These are phyloP conservation scores for Penicillium sp. DNA, from an alignment of 2,329 filamentous ascomycete species.

Conservation along the genomic window DNA sequence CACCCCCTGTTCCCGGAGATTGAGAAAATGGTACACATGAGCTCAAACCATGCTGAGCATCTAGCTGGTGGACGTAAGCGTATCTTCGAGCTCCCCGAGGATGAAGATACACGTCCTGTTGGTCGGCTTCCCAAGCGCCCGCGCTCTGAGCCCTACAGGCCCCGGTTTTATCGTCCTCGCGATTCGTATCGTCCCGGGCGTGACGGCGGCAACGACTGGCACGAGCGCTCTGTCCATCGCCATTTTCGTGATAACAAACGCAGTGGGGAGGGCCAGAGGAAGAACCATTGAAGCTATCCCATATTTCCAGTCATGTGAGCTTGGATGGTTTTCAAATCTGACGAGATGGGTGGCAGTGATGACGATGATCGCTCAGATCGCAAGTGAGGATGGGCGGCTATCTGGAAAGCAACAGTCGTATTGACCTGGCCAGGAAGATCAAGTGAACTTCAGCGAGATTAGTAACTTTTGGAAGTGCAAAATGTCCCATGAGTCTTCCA, in stretches of 20 bases:
- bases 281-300: neutral
- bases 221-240: neutral
- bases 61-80: constrained; percentile 36
- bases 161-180: neutral
- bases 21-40: constrained; percentile 27
- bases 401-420: too few species aligned
- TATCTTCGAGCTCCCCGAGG: constrained; percentile 28
- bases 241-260: neutral
- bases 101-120: constrained; percentile 4
- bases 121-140: neutral
- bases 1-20: constrained; percentile 31
- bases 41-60: constrained; percentile 30
- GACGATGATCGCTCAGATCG: too few species aligned
- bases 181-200: neutral
- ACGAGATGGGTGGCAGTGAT: too few species aligned
- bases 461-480: too few species aligned
- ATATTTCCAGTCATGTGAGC: too few species aligned
- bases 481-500: too few species aligned
- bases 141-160: neutral
- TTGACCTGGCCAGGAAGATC: too few species aligned
- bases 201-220: neutral
- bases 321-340: too few species aligned
- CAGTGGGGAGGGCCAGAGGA: neutral
- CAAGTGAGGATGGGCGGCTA: too few species aligned
- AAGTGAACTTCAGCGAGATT: too few species aligned